Evolutionary conservation across 75 land plant genomes (phyloP).

Genomic region (Sequoia sempervirens): DNA sequence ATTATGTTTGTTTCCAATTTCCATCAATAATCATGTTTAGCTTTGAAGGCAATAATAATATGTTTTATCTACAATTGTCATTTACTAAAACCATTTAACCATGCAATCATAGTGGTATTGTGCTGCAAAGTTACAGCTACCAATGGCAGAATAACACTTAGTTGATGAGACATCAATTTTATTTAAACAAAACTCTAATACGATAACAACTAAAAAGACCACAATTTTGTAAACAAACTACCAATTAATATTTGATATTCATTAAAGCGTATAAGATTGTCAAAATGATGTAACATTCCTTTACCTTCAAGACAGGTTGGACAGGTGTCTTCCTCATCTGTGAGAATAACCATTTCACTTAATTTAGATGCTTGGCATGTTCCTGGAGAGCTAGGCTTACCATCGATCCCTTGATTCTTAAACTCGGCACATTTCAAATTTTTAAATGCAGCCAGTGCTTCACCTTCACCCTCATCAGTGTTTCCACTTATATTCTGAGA

Average conservation of each 20-base stretch:
- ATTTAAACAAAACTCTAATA: not conserved
- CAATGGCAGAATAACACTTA: not conserved
- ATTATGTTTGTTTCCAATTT: too few species aligned
- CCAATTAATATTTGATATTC: too few species aligned
- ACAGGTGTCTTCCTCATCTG: conserved; percentile 39
- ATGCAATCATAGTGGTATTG: not conserved
- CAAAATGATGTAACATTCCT: not conserved
- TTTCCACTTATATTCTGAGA: not conserved
- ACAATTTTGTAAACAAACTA: not conserved
- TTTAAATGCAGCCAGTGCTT: conserved; percentile 13
- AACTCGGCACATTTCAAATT: conserved; percentile 8
- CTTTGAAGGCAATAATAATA: not conserved
- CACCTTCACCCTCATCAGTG: not conserved
- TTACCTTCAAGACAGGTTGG: conserved; percentile 53
- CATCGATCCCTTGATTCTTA: conserved; percentile 2
- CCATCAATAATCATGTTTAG: too few species aligned
- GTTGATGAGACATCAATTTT: not conserved
- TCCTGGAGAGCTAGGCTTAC: not conserved
- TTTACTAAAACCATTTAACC: not conserved
- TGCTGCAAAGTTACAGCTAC: not conserved
- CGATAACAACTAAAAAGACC: not conserved
- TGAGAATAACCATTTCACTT: conserved; percentile 2
- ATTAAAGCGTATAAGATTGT: not conserved
- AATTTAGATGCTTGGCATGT: conserved; percentile 1
- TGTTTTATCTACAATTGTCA: not conserved